Base-by-base conservation (phyloP, 176 grass and related monocot species). In the Stipa capillata region DNA sequence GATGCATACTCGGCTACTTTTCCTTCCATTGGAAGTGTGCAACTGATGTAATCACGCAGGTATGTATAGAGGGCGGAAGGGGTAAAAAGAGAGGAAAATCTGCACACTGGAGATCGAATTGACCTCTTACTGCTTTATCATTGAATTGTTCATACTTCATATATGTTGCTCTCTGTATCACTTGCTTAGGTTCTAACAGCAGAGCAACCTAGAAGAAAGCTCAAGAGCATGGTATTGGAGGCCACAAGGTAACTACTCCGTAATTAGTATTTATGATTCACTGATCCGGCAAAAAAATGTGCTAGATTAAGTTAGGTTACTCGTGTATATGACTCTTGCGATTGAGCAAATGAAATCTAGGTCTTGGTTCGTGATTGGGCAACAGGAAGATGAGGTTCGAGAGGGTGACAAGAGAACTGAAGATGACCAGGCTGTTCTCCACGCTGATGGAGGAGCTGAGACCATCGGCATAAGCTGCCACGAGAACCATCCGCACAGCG, bases 1-100 rank as follows among this genome's bases (percentile, higher is more conserved):
- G 80, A 60, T 95, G 96, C 79, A 95, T 99, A 31, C 86, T 99
- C 11, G 70, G 90, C n/a, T 99, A 99, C 74, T 99, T 99, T 78
- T 91, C 92, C 40, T 99, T 95, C 86, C 96, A 99, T 51, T 99
- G 96, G 96, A 83, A 60, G 32, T 89, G 82, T 24, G 85, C 96
- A 9, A 85, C 90, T 59, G 57, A 84, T 9, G 78, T 95, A 39
- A 84, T 99, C 63, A 91, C 84, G 10, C 86, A 93, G 92, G 92
- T 97, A 78, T 24, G 33, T 8, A 35, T 73, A 0, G 17, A n/a
- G n/a, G n/a, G n/a, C n/a, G n/a, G n/a, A n/a, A n/a, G n/a, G n/a
- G n/a, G n/a, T 44, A 13, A n/a, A n/a, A n/a, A n/a, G n/a, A n/a
- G n/a, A n/a, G n/a, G n/a, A n/a, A n/a, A n/a, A n/a, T n/a, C n/a